Conservation (phyloP, 192 early-diverging fungal species). For the Thamnidium elegans region DNA sequence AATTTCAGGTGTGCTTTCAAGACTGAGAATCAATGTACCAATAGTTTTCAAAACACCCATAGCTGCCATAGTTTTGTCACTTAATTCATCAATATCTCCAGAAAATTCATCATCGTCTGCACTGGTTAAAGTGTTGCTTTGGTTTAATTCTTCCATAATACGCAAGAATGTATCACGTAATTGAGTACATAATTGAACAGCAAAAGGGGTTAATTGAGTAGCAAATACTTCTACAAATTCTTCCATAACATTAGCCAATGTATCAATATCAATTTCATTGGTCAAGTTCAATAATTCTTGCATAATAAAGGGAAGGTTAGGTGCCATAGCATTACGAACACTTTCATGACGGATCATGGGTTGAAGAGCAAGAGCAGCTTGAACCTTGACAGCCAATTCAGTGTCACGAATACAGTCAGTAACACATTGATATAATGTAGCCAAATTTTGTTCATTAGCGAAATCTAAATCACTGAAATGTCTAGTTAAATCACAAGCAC, state of each 20-base stretch:
- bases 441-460: slow-evolving; percentile 49
- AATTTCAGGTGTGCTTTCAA: slow-evolving; percentile 81
- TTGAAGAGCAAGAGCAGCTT: slow-evolving; percentile 79
- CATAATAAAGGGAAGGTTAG: slow-evolving; percentile 84
- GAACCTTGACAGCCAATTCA: slow-evolving; percentile 86
- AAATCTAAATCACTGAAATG: slow-evolving; percentile 62
- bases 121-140: slow-evolving; percentile 37
- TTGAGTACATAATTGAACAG: slow-evolving; percentile 83
- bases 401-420: slow-evolving; percentile 67
- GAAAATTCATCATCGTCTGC: slow-evolving; percentile 46
- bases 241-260: slow-evolving; percentile 83
- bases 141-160: slow-evolving; percentile 71
- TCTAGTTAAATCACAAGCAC: slow-evolving; percentile 55
- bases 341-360: slow-evolving; percentile 73
- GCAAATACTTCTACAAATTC: slow-evolving; percentile 90
- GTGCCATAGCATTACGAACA: slow-evolving; percentile 71
- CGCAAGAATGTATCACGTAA: slow-evolving; percentile 86
- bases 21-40: slow-evolving; percentile 78
- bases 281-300: slow-evolving; percentile 81
- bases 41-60: slow-evolving; percentile 90
- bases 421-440: slow-evolving; percentile 46
- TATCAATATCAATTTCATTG: slow-evolving; percentile 93
- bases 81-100: slow-evolving; percentile 56
- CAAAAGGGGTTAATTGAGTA: slow-evolving; percentile 88
- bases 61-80: slow-evolving; percentile 87